Base-by-base conservation (phyloP, 768 basidiomycete genomes). In the Pisolithus microcarpus region DNA sequence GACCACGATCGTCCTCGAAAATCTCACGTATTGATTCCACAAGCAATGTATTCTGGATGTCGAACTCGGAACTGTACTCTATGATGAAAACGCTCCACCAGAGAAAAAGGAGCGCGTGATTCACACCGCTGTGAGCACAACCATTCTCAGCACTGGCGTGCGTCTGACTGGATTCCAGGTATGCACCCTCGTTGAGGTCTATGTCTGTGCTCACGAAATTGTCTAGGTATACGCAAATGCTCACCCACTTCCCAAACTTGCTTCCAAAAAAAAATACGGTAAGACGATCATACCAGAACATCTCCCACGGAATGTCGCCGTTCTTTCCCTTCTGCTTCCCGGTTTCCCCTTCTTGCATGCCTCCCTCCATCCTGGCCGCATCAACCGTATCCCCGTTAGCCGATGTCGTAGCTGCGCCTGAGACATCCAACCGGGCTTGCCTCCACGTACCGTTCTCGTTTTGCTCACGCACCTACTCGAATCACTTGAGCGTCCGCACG, bases 1-100 rank as follows among this genome's bases (percentile, higher is more conserved):
- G 73, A 82, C 93, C 73, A 84, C 80, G 52, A 71, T 95, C 48
- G 90, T 95, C 28, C 69, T 99, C 3, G 85, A 94, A 70, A 97
- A 99, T 65, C 70, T 93, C 11, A 69, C 86, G 2, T 67, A 85
- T 56, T 62, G 75, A 1, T 97, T 93, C 72, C 58, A 68, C 36
- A 85, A 82, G 63, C 94, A 94, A 6, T 91, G 88, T 57, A 78
- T 96, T 51, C 30, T 30, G 1, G 4, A 4, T 23, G 21, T 23
- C 21, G 4, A 26, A 67, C 85, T 98, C 15, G 96, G 96, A 1
- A 94, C 87, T 0, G 73, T 86, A 1, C 76, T 98, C n/a, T 89
- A 88, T 55, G 91, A 89, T 46, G 78, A 84, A 19, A 61, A 64
- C 10, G 76, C 86, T 5, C 65, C 76, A 0, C 74, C 21, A 23